Percentiles rank a stretch among this genome's conserved stretches.
Conservation (phyloP, 2,329 filamentous ascomycete species). For the Sodiomyces alkalinus region DNA sequence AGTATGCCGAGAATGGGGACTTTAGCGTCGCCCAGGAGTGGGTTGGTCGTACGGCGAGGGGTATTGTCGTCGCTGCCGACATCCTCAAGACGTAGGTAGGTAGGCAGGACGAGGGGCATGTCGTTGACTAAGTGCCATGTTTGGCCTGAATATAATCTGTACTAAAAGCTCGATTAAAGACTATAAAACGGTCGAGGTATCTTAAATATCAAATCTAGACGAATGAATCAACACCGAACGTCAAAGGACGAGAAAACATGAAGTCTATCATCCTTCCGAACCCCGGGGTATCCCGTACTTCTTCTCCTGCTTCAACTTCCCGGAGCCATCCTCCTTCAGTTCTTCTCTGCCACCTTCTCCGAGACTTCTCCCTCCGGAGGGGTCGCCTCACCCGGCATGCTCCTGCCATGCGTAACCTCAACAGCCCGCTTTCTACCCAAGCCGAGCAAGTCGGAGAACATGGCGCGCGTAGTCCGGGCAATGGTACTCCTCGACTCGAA, state of each 20-base stretch:
- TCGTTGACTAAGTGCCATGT: no score
- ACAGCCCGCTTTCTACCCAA: background rate
- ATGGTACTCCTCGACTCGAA: constrained; percentile 7
- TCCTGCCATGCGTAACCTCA: constrained; percentile 3
- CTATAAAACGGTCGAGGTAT: no score
- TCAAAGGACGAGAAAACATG: no score
- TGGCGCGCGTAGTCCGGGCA: constrained; percentile 5
- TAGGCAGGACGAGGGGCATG: no score
- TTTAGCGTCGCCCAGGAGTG: constrained; percentile 17
- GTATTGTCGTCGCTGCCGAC: constrained; percentile 17
- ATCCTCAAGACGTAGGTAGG: constrained; percentile 15
- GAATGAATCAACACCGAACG: no score
- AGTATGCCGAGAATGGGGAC: constrained; percentile 30
- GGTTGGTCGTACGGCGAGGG: constrained; percentile 19
- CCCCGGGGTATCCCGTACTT: no score
- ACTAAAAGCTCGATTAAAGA: no score
- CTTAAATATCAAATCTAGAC: no score
- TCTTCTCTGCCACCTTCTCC: constrained; percentile 3
- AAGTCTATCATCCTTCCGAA: no score
- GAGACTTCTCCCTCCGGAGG: constrained; percentile 2
- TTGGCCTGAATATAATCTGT: no score
- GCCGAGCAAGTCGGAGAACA: constrained; percentile 5
- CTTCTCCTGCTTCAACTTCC: no score
- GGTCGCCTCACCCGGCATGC: background rate
- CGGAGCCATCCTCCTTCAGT: no score